Evolutionary conservation across 192 early-diverging fungal genomes (phyloP).

Genomic region (Linnemannia exigua): DNA sequence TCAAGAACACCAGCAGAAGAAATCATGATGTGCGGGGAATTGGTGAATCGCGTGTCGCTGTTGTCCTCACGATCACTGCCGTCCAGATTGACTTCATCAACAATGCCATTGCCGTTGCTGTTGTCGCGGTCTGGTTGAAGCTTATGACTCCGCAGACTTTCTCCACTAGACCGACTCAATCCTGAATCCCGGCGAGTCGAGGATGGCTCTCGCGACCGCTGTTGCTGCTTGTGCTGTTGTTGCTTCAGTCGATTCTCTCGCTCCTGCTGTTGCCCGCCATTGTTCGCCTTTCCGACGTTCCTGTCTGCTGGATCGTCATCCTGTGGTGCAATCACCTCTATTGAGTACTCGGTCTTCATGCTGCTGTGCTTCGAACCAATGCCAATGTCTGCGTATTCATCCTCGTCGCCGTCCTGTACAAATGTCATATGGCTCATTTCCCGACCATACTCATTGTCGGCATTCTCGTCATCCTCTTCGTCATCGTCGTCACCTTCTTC

Average conservation of each 20-base stretch:
- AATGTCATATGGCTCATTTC: conserved; percentile 10
- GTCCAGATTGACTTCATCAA: not conserved
- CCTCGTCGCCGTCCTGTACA: not conserved
- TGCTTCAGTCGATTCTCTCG: not conserved
- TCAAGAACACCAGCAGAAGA: conserved; percentile 11
- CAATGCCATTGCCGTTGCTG: not conserved
- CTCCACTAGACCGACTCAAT: not conserved
- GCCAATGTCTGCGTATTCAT: not conserved
- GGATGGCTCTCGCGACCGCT: not conserved
- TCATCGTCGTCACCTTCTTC: conserved; percentile 10
- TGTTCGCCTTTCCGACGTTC: not conserved
- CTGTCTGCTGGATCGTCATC: too few relatives aligned
- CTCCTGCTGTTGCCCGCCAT: too few relatives aligned
- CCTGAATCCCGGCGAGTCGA: conserved; percentile 2
- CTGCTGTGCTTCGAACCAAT: not conserved
- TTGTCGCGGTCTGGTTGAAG: not conserved
- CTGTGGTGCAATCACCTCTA: conserved; percentile 16
- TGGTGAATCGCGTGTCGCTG: not conserved
- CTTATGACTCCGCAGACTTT: not conserved
- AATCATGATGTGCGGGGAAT: conserved; percentile 10
- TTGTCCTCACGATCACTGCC: not conserved
- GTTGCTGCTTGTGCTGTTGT: not conserved
- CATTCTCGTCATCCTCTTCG: conserved; percentile 13
- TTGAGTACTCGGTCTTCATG: not conserved
- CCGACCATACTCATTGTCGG: not conserved